Base-by-base conservation (phyloP, 305 asterid genomes). In the Solanum hybrid region DNA sequence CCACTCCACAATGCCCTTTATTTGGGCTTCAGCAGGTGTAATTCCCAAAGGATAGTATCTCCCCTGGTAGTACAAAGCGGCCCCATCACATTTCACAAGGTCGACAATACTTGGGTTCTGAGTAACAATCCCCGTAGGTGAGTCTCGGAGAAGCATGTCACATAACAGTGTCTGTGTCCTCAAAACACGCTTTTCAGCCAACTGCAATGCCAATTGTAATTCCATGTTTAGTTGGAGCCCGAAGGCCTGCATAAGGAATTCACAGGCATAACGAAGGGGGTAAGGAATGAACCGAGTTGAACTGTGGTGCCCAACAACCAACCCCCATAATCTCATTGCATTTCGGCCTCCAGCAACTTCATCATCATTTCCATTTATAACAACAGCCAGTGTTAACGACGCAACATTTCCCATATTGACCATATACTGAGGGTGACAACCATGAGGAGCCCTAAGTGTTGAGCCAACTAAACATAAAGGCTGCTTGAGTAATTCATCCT, bases 81-180 rank as follows among this genome's bases (percentile, higher is more conserved):
- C 89, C 87, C 92, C 91, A 86, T 90, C 92, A 37, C 92, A 90
- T 40, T 79, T 90, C 78, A 90, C 92, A 69, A 90, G 92, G 66
- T 89, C 81, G 26, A 89, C 84, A 76, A 90, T 89, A 78, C 91
- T 89, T 26, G 92, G 92, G 37, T 82, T 85, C 89, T 90, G 92
- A 24, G 86, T 79, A 26, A 90, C 86, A 26, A 90, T 90, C 87
- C 89, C 89, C 12, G 86, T 27, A 8, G 92, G 90, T 31, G 92
- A 87, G 56, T 90, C 92, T 9, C 92, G 90, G 38, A 90, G 88
- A 34, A 90, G 89, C 92, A 90, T 90, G 77, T 90, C 92, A 90
- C 92, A 90, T 22, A 90, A 90, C 42, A 90, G 40, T 10, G 92
- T 90, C 66, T 90, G 92, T 16, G 89, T 90, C 85, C 66, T 88